Base-by-base conservation (phyloP, 2,329 filamentous ascomycete species). In the Proliferodiscus dingleyae region DNA sequence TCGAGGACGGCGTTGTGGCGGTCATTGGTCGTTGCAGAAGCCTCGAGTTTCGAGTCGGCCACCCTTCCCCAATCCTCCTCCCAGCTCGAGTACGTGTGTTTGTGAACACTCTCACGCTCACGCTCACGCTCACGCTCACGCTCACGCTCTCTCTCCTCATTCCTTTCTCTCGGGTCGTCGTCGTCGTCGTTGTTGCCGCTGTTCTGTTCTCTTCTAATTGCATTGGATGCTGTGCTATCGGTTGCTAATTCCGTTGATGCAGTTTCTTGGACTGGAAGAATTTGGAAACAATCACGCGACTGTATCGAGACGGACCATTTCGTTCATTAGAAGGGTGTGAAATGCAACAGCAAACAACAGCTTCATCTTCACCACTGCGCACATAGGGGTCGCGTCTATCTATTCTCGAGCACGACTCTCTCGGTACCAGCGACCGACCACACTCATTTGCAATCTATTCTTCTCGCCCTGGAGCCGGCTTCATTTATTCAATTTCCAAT, bases 361-460 rank as follows among this genome's bases (percentile, higher is more conserved):
- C 44, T 47, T 47, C 41, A 37, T 24, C 33, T 49, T 51, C 41
- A 48, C n/a, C n/a, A n/a, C n/a, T n/a, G n/a, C 36, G 24, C 40
- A 41, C 42, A 55, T 53, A 58, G 47, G 52, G 45, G 42, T 47
- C 48, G 41, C 52, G 41, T 54, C 50, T 56, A 46, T 54, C 47
- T 54, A 46, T 50, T 29, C 30, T 48, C 51, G 41, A 10, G 45
- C n/a, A n/a, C n/a, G n/a, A n/a, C n/a, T n/a, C 38, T 38, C 50
- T 52, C 54, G 53, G 43, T 62, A 58, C 57, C 53, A 60, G 58
- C 46, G 58, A 60, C 50, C 56, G 49, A 49, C 52, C 47, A 60
- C 57, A 45, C 51, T 61, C 59, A 55, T 61, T 61, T 45, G 45
- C 42, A 54, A 40, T n/a, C 34, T 50, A n/a, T 30, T 23, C 54